These are phyloP conservation scores for Golubevia pallescens DNA, from an alignment of 1,284 basidiomycete species.

Conservation along the genomic window DNA sequence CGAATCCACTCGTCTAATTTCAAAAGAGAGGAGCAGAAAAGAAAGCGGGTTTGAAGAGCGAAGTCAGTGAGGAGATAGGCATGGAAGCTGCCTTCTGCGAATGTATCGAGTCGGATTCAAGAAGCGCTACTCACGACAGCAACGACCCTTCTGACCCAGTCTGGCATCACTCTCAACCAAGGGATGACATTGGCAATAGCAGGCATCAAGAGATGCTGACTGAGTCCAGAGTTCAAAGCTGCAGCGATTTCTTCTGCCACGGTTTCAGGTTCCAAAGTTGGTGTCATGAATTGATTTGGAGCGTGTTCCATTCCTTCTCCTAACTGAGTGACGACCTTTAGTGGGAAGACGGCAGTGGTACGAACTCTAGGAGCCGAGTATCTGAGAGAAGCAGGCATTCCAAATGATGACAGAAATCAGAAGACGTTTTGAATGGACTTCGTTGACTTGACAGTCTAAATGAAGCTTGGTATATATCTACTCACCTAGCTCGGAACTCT, in stretches of 20 bases:
- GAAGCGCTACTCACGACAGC: slow-evolving; percentile 17
- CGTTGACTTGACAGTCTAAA: not conserved
- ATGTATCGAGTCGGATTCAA: too few relatives aligned
- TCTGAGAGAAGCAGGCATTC: slow-evolving; percentile 5
- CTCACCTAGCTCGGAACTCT: slow-evolving; percentile 39
- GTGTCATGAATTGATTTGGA: slow-evolving; percentile 49
- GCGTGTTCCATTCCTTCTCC: slow-evolving; percentile 53
- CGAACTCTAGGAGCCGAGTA: slow-evolving; percentile 52
- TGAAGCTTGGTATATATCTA: not conserved
- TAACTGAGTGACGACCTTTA: slow-evolving; percentile 59
- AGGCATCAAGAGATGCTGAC: slow-evolving; percentile 49
- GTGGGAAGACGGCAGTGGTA: slow-evolving; percentile 51
- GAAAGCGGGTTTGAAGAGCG: not conserved
- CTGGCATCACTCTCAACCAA: slow-evolving; percentile 39
- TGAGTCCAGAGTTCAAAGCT: slow-evolving; percentile 47
- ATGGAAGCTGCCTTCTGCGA: not conserved
- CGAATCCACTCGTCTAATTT: too few relatives aligned
- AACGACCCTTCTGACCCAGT: slow-evolving; percentile 43
- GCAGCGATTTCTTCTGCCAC: slow-evolving; percentile 41
- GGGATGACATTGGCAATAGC: slow-evolving; percentile 40
- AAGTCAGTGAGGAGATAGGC: not conserved
- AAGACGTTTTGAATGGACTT: not conserved
- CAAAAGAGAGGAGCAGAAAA: too few relatives aligned
- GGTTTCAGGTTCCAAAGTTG: slow-evolving; percentile 50
- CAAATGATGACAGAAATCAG: not conserved